Base-by-base conservation (phyloP, 768 basidiomycete species). In the Filobasidium floriforme region DNA sequence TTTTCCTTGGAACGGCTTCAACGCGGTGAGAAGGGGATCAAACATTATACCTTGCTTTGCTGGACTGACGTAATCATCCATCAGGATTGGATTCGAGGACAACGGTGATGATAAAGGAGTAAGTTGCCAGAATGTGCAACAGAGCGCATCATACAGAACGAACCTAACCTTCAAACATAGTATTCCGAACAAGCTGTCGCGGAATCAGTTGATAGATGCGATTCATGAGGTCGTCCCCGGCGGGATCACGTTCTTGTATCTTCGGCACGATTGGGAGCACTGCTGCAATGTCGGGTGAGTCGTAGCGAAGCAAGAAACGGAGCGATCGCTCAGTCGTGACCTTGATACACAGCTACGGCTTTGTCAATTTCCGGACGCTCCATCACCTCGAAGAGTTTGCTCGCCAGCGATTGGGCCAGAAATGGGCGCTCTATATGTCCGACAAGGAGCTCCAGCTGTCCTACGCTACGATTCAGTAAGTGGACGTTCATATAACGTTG, bases 41-140 rank as follows among this genome's bases (percentile, higher is more conserved):
- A 37, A 37, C 9, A 9, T 37, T 37, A 37, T 37, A 37, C 4
- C 32, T 37, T 37, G 32, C 4, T 3, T 37, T 9, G 32, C 32
- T 37, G 9, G 32, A 37, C 6, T 22, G 7, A n/a, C 24, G n/a
- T 4, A 24, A 26, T 41, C 41, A 22, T n/a, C 41, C 4, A 2
- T 12, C 65, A 76, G 75, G 75, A 0, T 63, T 69, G 18, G 77
- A 78, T 49, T 43, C 44, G 15, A 70, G 77, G 26, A 78, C 77
- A 0, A 73, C 77, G 0, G 72, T 78, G 32, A 78, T 78, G 77
- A 67, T 78, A 67, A 78, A 78, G 61, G 77, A 78, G 76, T 78
- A 32, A 66, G 73, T 63, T 29, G 1, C 32, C 40, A n/a, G 24
- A 32, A 40, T 7, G 12, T 19, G 26, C 51, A 57, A 11, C 15